Evolutionary conservation across 1,284 basidiomycete genomes (phyloP), one percentile per base, ranked within the genome.

Genomic region (Grifola frondosa): DNA sequence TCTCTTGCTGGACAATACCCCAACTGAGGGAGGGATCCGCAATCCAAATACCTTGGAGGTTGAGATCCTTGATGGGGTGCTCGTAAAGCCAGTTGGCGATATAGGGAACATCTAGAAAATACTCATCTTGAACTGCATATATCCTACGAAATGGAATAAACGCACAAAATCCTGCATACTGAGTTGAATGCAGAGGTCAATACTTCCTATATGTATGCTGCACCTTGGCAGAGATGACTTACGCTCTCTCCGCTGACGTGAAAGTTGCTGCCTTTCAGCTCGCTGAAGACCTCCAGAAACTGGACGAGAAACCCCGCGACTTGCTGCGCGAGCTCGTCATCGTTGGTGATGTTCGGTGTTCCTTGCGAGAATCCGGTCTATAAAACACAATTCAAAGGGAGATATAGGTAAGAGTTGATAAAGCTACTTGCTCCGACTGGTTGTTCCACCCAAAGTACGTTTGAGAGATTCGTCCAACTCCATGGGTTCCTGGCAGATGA

Each of bases 381-480:
- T 7, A 9, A 20, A 10, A 22, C 11, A 2, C 15, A 16, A 6
- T 26, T 34, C 6, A 38, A 16, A 5, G 11, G 23, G 23, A 29
- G 16, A 11, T 20, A 17, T n/a, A 30, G 20, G 17, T 28, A 3
- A 30, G 12, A 5, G 3, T 21, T 19, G 12, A 20, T 28, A 3
- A 25, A 6, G 3, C 1, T 3, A 53, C 75, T 60, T n/a, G 71
- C 72, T 10, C 70, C 68, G 17, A 75, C 69, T 0, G 77, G 77
- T 47, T 78, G 75, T 43, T 79, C 74, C 4, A 77, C 66, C 65
- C 66, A 76, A 6, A 76, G 58, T 19, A 74, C 64, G 44, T 71
- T 70, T 5, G 68, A 61, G 36, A 74, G 53, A 45, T 74, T 72
- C 5, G 67, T 69, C 73, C 73, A 78, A 19, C 60, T 60, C 50